Percentiles rank a stretch among this genome's conserved stretches.
phyloP scores from a whole-genome alignment of 345 rosid genomes.

The Toxicodendron radicans region DNA sequence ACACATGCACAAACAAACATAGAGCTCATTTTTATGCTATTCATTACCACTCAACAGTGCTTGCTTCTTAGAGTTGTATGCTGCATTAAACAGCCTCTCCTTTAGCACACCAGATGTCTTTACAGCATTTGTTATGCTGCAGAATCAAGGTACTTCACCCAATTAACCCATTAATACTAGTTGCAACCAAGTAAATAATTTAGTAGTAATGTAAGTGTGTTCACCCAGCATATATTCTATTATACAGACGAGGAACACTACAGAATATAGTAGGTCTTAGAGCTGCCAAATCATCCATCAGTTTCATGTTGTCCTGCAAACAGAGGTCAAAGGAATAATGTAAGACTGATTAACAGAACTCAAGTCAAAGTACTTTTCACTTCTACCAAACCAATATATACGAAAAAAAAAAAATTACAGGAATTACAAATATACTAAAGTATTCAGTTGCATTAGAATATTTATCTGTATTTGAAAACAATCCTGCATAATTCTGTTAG shows the following conservation, averaged over 20 bases:
- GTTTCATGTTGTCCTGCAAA: conserved; percentile 84
- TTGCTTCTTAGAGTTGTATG: conserved; percentile 94
- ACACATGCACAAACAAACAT: no score
- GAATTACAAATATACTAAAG: conserved; percentile 1
- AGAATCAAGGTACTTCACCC: conserved; percentile 25
- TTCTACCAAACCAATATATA: conserved; percentile 4
- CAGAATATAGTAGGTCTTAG: conserved; percentile 89
- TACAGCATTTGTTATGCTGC: conserved; percentile 82
- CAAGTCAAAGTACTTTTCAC: background rate
- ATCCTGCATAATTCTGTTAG: background rate
- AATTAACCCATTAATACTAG: conserved; percentile 17
- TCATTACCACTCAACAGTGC: conserved; percentile 78
- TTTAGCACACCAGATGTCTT: conserved; percentile 75
- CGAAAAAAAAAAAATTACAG: background rate
- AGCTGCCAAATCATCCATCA: conserved; percentile 88
- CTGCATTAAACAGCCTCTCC: conserved; percentile 88
- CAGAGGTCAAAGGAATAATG: conserved; percentile 9
- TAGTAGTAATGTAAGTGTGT: conserved; percentile 21
- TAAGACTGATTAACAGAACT: conserved; percentile 18
- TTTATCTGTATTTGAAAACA: background rate
- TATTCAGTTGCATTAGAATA: background rate
- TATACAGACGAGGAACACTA: conserved; percentile 95
- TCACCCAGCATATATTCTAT: conserved; percentile 92
- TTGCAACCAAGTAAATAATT: conserved; percentile 18
- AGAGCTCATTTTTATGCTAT: no score